These are phyloP conservation scores for Pseudogymnoascus sp. DNA, from an alignment of 2,329 filamentous ascomycete genomes.

Conservation along the genomic window DNA sequence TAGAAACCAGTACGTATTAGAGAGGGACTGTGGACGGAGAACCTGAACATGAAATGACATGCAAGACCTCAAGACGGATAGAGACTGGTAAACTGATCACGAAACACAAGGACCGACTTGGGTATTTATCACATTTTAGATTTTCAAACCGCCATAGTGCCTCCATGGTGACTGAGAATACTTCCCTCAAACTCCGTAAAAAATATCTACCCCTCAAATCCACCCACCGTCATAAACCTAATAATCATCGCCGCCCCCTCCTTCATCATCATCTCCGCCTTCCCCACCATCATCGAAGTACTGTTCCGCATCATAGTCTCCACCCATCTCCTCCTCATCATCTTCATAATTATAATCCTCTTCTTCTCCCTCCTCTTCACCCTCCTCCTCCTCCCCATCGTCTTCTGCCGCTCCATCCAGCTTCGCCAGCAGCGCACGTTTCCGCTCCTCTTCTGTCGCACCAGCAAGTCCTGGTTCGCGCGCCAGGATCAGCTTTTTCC, in stretches of 20 bases:
- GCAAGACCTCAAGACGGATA: neutral
- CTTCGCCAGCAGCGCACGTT: conserved; percentile 25
- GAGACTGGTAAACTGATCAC: neutral
- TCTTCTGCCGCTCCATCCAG: conserved; percentile 31
- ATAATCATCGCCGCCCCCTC: conserved; percentile 42
- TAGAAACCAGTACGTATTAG: neutral
- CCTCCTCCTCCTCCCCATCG: conserved; percentile 32
- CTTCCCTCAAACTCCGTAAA: neutral
- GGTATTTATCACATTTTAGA: neutral
- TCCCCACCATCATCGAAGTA: conserved; percentile 54
- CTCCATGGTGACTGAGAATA: neutral
- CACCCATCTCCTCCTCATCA: conserved; percentile 49
- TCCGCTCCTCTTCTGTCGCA: conserved; percentile 22
- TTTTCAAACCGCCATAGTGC: neutral
- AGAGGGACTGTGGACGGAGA: neutral
- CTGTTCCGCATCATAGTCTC: conserved; percentile 56
- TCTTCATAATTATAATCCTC: conserved; percentile 52
- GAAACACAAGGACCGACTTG: neutral
- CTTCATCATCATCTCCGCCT: conserved; percentile 45
- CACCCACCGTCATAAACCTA: conserved; percentile 19
- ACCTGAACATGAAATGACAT: neutral
- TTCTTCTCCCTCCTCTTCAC: conserved; percentile 32
- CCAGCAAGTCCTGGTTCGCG: conserved; percentile 11
- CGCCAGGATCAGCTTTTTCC: conserved; percentile 26
- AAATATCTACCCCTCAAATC: neutral